Evolutionary conservation across 2,329 filamentous ascomycete genomes (phyloP).

Genomic region (Chaetomiaceae sp.): DNA sequence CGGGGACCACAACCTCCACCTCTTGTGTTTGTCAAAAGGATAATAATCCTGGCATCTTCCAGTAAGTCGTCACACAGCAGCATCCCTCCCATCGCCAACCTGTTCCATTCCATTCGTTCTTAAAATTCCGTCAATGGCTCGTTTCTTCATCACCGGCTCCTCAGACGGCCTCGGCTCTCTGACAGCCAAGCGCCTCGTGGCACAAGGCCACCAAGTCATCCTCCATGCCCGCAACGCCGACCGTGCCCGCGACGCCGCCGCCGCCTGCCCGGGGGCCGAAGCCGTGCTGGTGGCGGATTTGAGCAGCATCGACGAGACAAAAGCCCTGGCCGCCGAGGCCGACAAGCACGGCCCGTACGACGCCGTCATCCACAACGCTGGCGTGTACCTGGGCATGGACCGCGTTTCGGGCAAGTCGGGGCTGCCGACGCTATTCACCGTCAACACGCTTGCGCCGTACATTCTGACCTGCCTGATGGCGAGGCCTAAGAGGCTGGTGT

Average conservation of each 20-base stretch:
- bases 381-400: constrained; percentile 40
- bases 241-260: constrained; percentile 45
- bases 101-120: too few relatives aligned
- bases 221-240: constrained; percentile 54
- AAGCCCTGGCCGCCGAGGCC: constrained; percentile 46
- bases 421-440: constrained; percentile 46
- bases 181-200: constrained; percentile 46
- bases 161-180: constrained; percentile 52
- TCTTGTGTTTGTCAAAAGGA: too few relatives aligned
- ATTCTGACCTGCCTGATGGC: constrained; percentile 49
- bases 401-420: constrained; percentile 31
- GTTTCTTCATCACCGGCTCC: constrained; percentile 49
- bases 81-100: too few relatives aligned
- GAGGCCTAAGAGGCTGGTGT: constrained; percentile 46
- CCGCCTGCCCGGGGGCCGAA: constrained; percentile 46
- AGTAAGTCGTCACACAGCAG: too few relatives aligned
- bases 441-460: constrained; percentile 56
- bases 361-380: constrained; percentile 55
- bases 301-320: constrained; percentile 46
- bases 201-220: constrained; percentile 50
- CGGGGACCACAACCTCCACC: not conserved
- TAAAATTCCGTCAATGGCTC: constrained; percentile 21
- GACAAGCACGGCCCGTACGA: constrained; percentile 50
- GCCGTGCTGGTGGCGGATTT: constrained; percentile 51
- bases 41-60: too few relatives aligned